phyloP scores from a whole-genome alignment of 768 basidiomycete species.

The Flagelloscypha sp. region DNA sequence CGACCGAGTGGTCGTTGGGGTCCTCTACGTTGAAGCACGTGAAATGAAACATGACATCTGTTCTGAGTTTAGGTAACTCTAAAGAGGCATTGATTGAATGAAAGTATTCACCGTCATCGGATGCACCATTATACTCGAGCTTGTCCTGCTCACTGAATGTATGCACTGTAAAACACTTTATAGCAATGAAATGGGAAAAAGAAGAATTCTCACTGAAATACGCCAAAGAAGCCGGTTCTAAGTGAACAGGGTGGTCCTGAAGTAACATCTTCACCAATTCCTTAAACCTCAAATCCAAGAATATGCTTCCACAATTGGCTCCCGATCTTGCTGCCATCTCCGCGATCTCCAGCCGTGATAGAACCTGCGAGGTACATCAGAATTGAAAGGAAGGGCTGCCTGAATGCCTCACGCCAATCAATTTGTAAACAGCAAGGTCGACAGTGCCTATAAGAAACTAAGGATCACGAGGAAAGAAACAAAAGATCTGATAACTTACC shows the following conservation, averaged over 20 bases:
- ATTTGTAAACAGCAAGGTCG: slow-evolving; percentile 53
- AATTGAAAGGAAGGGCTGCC: slow-evolving; percentile 6
- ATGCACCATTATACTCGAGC: slow-evolving; percentile 60
- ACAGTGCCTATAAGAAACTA: slow-evolving; percentile 12
- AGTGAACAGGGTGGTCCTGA: slow-evolving; percentile 77
- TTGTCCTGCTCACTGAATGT: slow-evolving; percentile 88
- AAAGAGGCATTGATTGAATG: slow-evolving; percentile 1
- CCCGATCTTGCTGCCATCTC: slow-evolving; percentile 86
- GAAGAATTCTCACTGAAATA: slow-evolving; percentile 53
- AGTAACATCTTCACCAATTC: slow-evolving; percentile 66
- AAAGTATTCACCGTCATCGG: slow-evolving; percentile 62
- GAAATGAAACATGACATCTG: slow-evolving; percentile 81
- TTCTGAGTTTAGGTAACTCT: slow-evolving; percentile 4
- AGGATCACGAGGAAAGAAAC: slow-evolving; percentile 54
- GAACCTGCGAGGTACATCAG: slow-evolving; percentile 5
- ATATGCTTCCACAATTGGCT: slow-evolving; percentile 80
- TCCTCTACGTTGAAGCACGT: slow-evolving; percentile 87
- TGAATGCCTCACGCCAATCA: slow-evolving; percentile 11
- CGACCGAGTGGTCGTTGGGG: slow-evolving; percentile 71
- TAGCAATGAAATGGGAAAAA: slow-evolving; percentile 3
- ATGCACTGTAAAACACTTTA: slow-evolving; percentile 41
- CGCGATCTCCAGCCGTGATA: slow-evolving; percentile 63
- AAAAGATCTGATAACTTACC: no score
- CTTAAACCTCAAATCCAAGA: slow-evolving; percentile 80
- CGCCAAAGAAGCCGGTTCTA: slow-evolving; percentile 73